A percentile compares a stretch with the other conserved stretches of the same genome.
These are phyloP conservation scores for Zarea fungicola DNA, from an alignment of 2,329 filamentous ascomycete genomes.

Conservation along the genomic window DNA sequence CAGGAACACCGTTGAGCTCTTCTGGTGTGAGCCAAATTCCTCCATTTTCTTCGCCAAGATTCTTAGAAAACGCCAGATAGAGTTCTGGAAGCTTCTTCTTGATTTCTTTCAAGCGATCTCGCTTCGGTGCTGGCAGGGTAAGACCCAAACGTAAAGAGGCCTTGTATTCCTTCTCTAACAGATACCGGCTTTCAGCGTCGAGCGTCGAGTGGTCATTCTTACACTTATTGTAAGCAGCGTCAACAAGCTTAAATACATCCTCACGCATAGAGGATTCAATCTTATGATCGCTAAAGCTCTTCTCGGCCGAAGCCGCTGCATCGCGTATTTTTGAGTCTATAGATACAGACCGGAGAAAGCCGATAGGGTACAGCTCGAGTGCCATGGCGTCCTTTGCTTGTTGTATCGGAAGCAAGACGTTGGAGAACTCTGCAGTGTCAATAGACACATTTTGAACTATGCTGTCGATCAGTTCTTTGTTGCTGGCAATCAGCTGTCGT, in stretches of 20 bases:
- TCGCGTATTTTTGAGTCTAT: slow-evolving; percentile 58
- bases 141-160: slow-evolving; percentile 66
- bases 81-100: slow-evolving; percentile 67
- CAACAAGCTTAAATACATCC: slow-evolving; percentile 60
- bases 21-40: slow-evolving; percentile 65
- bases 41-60: slow-evolving; percentile 69
- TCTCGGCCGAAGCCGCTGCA: slow-evolving; percentile 65
- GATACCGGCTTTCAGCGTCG: slow-evolving; percentile 58
- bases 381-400: slow-evolving; percentile 59
- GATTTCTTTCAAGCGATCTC: slow-evolving; percentile 73
- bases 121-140: slow-evolving; percentile 55
- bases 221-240: slow-evolving; percentile 42
- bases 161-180: slow-evolving; percentile 68
- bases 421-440: slow-evolving; percentile 39
- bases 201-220: slow-evolving; percentile 39
- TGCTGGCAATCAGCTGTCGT: slow-evolving; percentile 54
- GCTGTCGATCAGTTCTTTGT: slow-evolving; percentile 55
- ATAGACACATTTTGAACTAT: slow-evolving; percentile 51
- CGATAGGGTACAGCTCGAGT: slow-evolving; percentile 56
- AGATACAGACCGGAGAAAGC: slow-evolving; percentile 71
- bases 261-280: slow-evolving; percentile 72
- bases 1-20: slow-evolving; percentile 63
- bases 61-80: slow-evolving; percentile 66
- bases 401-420: slow-evolving; percentile 55
- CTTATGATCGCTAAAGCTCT: slow-evolving; percentile 63